phyloP scores from a whole-genome alignment of 2,329 filamentous ascomycete genomes.

The Thielaviopsis musarum region DNA sequence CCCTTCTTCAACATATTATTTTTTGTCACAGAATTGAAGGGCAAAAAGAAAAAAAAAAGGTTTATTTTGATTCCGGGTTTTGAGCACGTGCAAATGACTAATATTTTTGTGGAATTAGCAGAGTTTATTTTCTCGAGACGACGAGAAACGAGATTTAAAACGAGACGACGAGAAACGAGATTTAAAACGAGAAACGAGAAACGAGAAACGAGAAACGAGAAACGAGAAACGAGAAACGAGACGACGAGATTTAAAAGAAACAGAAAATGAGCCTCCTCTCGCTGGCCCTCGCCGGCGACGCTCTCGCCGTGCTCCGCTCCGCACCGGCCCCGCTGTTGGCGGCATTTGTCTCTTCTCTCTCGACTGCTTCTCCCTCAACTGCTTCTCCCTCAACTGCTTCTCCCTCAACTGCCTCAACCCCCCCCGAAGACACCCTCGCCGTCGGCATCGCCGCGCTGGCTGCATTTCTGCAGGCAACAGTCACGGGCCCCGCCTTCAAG shows the following conservation, averaged over 20 bases:
- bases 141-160: no score
- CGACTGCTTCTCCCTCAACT: neutral
- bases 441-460: conserved; percentile 55
- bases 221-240: neutral
- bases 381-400: neutral
- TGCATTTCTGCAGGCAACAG: conserved; percentile 70
- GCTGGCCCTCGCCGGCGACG: neutral
- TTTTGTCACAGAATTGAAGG: neutral
- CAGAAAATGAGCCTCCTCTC: neutral
- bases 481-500: conserved; percentile 66
- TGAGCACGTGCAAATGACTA: neutral
- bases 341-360: neutral
- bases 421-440: conserved; percentile 20
- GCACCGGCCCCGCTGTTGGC: neutral
- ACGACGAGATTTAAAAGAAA: no score
- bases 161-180: no score
- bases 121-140: no score
- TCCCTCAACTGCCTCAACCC: neutral
- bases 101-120: no score
- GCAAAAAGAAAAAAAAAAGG: neutral
- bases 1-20: no score
- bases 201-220: neutral
- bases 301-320: neutral
- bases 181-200: neutral
- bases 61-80: neutral